phyloP scores from a whole-genome alignment of 2,329 filamentous ascomycete genomes.

The Fusarium fujikuroi region DNA sequence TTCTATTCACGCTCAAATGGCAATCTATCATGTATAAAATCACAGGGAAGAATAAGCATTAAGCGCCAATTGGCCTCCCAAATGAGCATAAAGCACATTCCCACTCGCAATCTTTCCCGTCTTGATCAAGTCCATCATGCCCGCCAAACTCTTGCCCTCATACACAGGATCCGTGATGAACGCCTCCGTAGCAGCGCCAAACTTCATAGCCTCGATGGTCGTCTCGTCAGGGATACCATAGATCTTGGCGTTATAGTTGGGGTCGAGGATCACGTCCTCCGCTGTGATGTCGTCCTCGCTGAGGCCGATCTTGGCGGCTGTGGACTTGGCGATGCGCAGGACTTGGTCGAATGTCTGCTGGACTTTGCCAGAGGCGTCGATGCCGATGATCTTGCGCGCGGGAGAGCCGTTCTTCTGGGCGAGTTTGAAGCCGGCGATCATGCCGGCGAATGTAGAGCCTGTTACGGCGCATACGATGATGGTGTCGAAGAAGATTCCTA shows the following conservation, averaged over 20 bases:
- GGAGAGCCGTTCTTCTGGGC: constrained; percentile 59
- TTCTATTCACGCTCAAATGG: constrained; percentile 8
- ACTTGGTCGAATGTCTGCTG: constrained; percentile 72
- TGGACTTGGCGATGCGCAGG: constrained; percentile 72
- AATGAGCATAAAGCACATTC: constrained; percentile 77
- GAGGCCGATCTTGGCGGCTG: constrained; percentile 71
- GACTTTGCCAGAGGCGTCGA: constrained; percentile 62
- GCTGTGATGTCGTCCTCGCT: constrained; percentile 68
- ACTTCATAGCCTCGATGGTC: constrained; percentile 75
- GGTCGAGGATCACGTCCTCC: constrained; percentile 71
- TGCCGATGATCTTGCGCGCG: constrained; percentile 69
- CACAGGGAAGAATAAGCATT: constrained; percentile 69
- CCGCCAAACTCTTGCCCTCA: constrained; percentile 79
- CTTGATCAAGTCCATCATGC: constrained; percentile 74
- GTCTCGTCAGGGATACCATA: constrained; percentile 74
- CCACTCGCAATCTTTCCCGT: constrained; percentile 70
- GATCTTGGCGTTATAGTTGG: constrained; percentile 69
- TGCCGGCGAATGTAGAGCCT: constrained; percentile 76
- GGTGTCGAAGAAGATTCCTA: constrained; percentile 74
- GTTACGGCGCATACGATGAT: constrained; percentile 77
- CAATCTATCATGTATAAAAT: constrained; percentile 1
- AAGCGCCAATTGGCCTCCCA: constrained; percentile 75
- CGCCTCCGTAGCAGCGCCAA: constrained; percentile 74
- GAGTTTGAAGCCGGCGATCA: constrained; percentile 78
- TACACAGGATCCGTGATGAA: constrained; percentile 82